Conservation (phyloP, 169 alveolate species). For the Cytauxzoon felis region DNA sequence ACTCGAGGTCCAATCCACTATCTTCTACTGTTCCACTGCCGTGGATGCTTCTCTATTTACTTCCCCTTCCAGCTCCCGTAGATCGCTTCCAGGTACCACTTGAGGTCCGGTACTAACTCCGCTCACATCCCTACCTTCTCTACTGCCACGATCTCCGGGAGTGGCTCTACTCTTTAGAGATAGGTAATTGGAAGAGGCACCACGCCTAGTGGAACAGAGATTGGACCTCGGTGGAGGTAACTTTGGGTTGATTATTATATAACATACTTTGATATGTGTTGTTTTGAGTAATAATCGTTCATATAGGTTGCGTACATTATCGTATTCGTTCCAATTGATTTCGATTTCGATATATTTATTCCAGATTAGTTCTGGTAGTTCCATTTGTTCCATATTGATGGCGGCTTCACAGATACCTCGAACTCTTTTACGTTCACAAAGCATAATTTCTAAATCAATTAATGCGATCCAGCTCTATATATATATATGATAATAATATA, state of each 20-base stretch:
- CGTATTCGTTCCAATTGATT: slow-evolving; percentile 65
- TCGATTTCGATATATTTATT: slow-evolving; percentile 78
- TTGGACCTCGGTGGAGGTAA: too few relatives aligned
- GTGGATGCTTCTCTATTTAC: not conserved
- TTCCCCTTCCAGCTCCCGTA: too few relatives aligned
- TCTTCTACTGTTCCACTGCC: not conserved
- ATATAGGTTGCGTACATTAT: slow-evolving; percentile 83
- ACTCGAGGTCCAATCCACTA: too few relatives aligned
- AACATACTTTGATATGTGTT: slow-evolving; percentile 81
- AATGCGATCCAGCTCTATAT: slow-evolving; percentile 83
- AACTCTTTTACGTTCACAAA: slow-evolving; percentile 87
- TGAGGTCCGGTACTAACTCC: too few relatives aligned
- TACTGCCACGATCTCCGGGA: too few relatives aligned
- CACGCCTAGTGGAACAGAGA: too few relatives aligned
- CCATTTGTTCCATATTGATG: slow-evolving; percentile 78
- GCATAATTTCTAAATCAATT: slow-evolving; percentile 83
- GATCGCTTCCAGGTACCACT: too few relatives aligned
- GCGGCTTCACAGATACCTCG: slow-evolving; percentile 87
- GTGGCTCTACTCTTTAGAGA: too few relatives aligned
- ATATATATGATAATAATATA: not conserved
- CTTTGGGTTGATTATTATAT: not conserved
- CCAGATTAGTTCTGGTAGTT: slow-evolving; percentile 89
- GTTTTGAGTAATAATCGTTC: slow-evolving; percentile 87
- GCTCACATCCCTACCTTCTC: too few relatives aligned
- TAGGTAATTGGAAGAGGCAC: too few relatives aligned